Evolutionary conservation across 441 rosid genomes (phyloP), one percentile per base, ranked within the genome.

Genomic region (Arabidopsis lyrata): DNA sequence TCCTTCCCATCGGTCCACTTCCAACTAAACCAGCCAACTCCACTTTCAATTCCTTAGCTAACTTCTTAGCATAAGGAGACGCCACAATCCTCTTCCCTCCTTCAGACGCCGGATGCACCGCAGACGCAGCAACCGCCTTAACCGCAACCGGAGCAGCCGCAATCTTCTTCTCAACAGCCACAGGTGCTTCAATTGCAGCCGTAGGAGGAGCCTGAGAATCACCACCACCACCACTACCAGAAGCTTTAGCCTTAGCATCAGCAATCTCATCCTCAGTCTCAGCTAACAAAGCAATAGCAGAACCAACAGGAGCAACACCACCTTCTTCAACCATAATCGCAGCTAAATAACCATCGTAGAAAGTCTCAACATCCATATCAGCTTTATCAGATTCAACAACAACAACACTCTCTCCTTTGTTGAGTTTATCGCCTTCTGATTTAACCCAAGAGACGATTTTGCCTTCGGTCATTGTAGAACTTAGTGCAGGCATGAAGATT

Each of bases 351-450:
- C 98, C 98, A 24, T 91, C 98, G 65, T 93, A 84, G 73, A 91
- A 93, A n/a, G 95, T 90, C 83, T 91, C 97, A 7, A 91, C 98
- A 73, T 94, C 98, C 98, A 94, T 94, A 79, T 94, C 98, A 13
- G 96, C 97, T 77, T 90, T 94, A 72, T 94, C 98, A 8, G 98
- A 94, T 79, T 94, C 98, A 3, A 93, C 97, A 2, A 93, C 95
- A 6, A 94, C 96, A 12, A 94, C 96, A 57, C 97, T 88, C 81
- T 94, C 98, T 18, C 97, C 97, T 60, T 91, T 90, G 20, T 77
- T 76, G 13, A 94, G 88, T 84, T 88, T 86, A 62, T 94, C 98
- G 45, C 97, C 97, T 76, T 94, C 96, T 22, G 95, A 86, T 76
- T 86, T 94, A 45, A 87, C 73, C 98, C 98, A 94, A 1, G 98